Percentiles rank a stretch among this genome's conserved stretches.
These are phyloP conservation scores for Pseudogymnoascus sp. DNA, from an alignment of 2,329 filamentous ascomycete genomes.

Conservation along the genomic window DNA sequence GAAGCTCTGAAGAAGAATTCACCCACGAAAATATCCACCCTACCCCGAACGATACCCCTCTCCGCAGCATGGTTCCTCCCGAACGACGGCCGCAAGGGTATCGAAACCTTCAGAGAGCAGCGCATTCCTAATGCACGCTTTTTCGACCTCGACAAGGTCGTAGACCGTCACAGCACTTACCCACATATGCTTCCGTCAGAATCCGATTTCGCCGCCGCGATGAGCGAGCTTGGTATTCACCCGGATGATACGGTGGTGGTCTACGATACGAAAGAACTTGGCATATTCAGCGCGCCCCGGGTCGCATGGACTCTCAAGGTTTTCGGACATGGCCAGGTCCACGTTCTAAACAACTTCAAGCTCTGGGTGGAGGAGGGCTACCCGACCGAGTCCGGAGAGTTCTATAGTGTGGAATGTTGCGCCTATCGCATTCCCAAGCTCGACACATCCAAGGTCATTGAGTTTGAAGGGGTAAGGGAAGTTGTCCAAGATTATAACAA, in stretches of 20 bases:
- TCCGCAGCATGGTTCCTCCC: conserved; percentile 96
- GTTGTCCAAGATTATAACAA: conserved; percentile 69
- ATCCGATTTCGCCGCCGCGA: conserved; percentile 73
- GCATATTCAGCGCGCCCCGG: conserved; percentile 87
- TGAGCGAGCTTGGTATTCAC: conserved; percentile 80
- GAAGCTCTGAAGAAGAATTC: conserved; percentile 77
- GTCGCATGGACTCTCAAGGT: conserved; percentile 88
- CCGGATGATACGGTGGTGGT: conserved; percentile 86
- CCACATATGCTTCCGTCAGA: conserved; percentile 91
- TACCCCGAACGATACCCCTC: conserved; percentile 76
- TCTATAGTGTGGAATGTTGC: conserved; percentile 58
- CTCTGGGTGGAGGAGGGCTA: conserved; percentile 81
- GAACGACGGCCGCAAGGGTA: conserved; percentile 76
- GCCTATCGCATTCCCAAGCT: conserved; percentile 54
- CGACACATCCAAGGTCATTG: conserved; percentile 56
- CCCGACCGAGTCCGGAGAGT: conserved; percentile 71
- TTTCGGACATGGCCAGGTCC: conserved; percentile 83
- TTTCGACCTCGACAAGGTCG: conserved; percentile 90
- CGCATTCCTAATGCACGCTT: conserved; percentile 87
- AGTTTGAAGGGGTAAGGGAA: conserved; percentile 74
- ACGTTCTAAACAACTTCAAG: conserved; percentile 91
- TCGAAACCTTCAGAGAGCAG: conserved; percentile 69
- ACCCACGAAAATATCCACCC: conserved; percentile 67
- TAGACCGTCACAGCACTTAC: conserved; percentile 79
- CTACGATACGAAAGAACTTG: conserved; percentile 84